A percentile compares a stretch with the other conserved stretches of the same genome.
Conservation (phyloP, 352 stramenopile species). For the Globisporangium mamillatum region DNA sequence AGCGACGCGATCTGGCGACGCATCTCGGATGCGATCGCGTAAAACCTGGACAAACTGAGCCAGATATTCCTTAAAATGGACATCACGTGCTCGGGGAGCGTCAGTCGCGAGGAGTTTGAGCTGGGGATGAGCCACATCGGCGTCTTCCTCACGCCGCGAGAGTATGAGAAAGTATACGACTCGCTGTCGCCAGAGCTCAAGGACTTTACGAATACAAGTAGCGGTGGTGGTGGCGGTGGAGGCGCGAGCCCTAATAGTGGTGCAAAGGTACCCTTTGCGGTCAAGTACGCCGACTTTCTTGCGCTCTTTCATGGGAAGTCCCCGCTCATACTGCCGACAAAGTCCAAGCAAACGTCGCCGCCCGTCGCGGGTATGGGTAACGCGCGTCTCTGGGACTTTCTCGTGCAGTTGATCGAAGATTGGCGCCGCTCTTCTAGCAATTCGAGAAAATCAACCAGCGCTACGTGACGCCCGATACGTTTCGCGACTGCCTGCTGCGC, state of each 20-base stretch:
- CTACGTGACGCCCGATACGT: constrained; percentile 48
- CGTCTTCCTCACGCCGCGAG: constrained; percentile 58
- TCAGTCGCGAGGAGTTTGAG: constrained; percentile 70
- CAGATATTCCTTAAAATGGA: constrained; percentile 84
- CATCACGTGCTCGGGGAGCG: constrained; percentile 57
- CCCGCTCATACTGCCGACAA: constrained; percentile 30
- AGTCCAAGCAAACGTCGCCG: constrained; percentile 41
- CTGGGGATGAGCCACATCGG: constrained; percentile 68
- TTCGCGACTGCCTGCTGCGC: constrained; percentile 56
- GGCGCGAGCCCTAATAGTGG: background rate
- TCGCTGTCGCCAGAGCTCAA: constrained; percentile 42
- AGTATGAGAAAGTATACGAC: constrained; percentile 68
- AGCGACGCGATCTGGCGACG: constrained; percentile 56
- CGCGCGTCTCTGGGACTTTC: constrained; percentile 59
- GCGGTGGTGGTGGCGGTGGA: constrained; percentile 2
- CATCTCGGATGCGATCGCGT: constrained; percentile 43
- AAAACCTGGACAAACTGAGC: constrained; percentile 62
- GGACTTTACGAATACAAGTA: constrained; percentile 6
- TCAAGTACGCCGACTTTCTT: constrained; percentile 67
- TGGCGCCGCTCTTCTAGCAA: constrained; percentile 53
- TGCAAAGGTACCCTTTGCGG: constrained; percentile 22
- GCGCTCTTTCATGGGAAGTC: constrained; percentile 36
- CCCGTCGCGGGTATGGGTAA: constrained; percentile 43
- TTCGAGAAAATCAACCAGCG: constrained; percentile 55
- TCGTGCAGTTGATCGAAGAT: constrained; percentile 46